Percentiles rank a stretch among this genome's conserved stretches.
These are phyloP conservation scores for Tolypocladium pustulatum DNA, from an alignment of 2,329 filamentous ascomycete species.

Conservation along the genomic window DNA sequence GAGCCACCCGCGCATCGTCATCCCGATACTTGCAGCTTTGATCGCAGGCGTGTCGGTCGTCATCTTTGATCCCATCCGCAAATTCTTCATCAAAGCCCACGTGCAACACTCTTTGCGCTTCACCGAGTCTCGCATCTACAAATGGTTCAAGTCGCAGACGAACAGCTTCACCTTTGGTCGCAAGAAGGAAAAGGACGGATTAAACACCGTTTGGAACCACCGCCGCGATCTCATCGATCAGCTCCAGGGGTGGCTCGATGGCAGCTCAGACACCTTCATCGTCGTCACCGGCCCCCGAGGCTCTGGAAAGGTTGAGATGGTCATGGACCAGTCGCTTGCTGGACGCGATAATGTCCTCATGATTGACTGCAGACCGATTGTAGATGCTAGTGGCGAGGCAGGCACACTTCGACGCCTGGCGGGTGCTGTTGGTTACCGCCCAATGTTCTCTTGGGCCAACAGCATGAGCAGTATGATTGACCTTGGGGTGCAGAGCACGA, in stretches of 20 bases:
- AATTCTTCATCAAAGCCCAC: conserved; percentile 83
- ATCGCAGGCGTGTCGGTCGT: conserved; percentile 75
- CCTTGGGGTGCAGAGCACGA: conserved; percentile 84
- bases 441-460: conserved; percentile 95
- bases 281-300: conserved; percentile 88
- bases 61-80: conserved; percentile 88
- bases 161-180: conserved; percentile 55
- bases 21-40: conserved; percentile 72
- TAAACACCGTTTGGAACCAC: conserved; percentile 81
- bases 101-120: conserved; percentile 69
- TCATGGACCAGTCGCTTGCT: conserved; percentile 74
- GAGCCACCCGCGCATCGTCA: conserved; percentile 76
- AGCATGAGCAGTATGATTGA: conserved; percentile 88
- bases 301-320: conserved; percentile 80
- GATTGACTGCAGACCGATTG: conserved; percentile 87
- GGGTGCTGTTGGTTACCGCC: conserved; percentile 75
- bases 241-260: conserved; percentile 75
- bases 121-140: conserved; percentile 61
- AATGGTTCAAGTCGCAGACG: conserved; percentile 60
- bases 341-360: conserved; percentile 68
- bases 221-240: conserved; percentile 72
- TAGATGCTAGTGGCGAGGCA: conserved; percentile 81
- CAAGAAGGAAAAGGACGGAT: conserved; percentile 50
- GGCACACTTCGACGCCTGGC: conserved; percentile 77
- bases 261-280: conserved; percentile 84